phyloP scores from a whole-genome alignment of 495 filamentous ascomycete species.

The Penicillium angulare region DNA sequence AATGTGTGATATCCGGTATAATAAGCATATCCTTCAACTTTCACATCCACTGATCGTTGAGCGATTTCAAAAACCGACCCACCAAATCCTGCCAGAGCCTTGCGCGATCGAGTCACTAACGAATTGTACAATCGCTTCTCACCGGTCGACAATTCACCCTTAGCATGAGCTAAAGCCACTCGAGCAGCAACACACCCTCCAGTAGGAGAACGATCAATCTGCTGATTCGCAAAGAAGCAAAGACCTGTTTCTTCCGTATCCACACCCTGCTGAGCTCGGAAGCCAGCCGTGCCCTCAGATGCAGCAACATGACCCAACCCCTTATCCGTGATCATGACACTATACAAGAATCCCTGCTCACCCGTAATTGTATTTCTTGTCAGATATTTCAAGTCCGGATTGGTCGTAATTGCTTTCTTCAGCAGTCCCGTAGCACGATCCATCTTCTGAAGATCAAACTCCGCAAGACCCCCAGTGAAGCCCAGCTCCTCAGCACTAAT shows the following conservation, averaged over 20 bases:
- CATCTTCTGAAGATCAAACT: constrained; percentile 11
- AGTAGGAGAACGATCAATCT: constrained; percentile 28
- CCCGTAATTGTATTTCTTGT: constrained; percentile 7
- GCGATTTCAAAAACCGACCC: constrained; percentile 9
- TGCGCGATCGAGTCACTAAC: constrained; percentile 9
- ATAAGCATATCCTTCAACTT: constrained; percentile 14
- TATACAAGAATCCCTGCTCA: constrained; percentile 15
- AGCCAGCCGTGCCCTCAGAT: constrained; percentile 7
- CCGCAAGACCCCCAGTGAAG: constrained; percentile 7
- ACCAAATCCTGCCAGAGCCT: constrained; percentile 12
- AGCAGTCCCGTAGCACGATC: constrained; percentile 17
- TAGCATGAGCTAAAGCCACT: constrained; percentile 21
- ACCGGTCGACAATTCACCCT: constrained; percentile 4
- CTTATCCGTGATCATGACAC: constrained; percentile 16
- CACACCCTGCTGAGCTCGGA: constrained; percentile 8
- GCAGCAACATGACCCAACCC: constrained; percentile 26
- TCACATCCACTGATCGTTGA: constrained; percentile 3
- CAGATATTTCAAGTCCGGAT: constrained; percentile 6
- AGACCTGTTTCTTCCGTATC: constrained; percentile 5
- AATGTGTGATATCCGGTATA: constrained; percentile 17
- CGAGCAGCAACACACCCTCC: constrained; percentile 23
- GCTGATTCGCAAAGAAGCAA: constrained; percentile 26
- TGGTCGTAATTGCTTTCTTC: constrained; percentile 11
- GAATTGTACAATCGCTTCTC: constrained; percentile 26
- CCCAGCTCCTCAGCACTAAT: constrained; percentile 14